Evolutionary conservation across 2,329 filamentous ascomycete species (phyloP).

Genomic region (Aspergillus sp.): DNA sequence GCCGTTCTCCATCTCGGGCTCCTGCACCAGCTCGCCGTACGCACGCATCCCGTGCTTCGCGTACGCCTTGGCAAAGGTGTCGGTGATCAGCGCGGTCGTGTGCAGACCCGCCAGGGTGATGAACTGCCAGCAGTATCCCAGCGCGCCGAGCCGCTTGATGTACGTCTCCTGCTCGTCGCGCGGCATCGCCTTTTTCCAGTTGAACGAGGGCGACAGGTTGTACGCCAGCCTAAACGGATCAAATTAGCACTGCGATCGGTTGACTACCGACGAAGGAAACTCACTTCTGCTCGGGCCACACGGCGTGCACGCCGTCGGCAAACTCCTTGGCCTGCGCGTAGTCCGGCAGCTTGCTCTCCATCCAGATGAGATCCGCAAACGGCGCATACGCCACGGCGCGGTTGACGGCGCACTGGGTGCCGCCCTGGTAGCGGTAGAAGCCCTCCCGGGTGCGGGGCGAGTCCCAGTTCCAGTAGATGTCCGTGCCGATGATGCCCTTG

Average conservation of each 20-base stretch:
- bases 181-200: constrained; percentile 98
- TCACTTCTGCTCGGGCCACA: constrained; percentile 95
- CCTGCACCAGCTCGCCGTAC: constrained; percentile 95
- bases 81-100: constrained; percentile 87
- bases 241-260: constrained; percentile 20
- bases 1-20: constrained; percentile 88
- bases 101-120: constrained; percentile 98
- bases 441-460: constrained; percentile 89
- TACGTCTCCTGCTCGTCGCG: constrained; percentile 93
- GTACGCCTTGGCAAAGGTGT: constrained; percentile 84
- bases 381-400: constrained; percentile 88
- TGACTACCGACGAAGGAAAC: too few species aligned
- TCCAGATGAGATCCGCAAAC: constrained; percentile 96
- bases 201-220: constrained; percentile 98
- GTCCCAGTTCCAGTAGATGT: constrained; percentile 95
- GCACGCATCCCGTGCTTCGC: constrained; percentile 85
- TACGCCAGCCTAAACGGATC: constrained; percentile 72
- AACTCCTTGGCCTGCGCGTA: constrained; percentile 90
- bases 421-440: constrained; percentile 89
- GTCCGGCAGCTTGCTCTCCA: constrained; percentile 97
- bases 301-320: constrained; percentile 86
- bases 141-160: constrained; percentile 78
- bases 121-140: constrained; percentile 99
- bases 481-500: constrained; percentile 70
- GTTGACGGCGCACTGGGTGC: constrained; percentile 87